phyloP scores from a whole-genome alignment of 345 rosid species.

The Ailanthus altissimus region DNA sequence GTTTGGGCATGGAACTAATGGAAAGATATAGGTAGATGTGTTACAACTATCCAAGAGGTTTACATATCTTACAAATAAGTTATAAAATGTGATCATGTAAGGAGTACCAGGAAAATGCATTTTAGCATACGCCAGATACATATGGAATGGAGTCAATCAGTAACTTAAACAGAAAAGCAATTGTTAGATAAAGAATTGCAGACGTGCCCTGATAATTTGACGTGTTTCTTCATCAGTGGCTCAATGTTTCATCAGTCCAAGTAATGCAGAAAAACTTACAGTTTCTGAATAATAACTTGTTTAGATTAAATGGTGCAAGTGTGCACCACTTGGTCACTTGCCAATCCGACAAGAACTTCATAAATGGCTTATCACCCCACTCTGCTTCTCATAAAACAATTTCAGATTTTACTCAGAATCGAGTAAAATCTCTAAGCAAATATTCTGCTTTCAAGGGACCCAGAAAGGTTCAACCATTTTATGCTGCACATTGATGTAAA shows the following conservation, averaged over 20 bases:
- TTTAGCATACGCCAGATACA: not conserved
- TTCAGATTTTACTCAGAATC: not conserved
- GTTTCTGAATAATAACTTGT: not conserved
- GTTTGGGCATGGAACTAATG: not conserved
- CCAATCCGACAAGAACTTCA: not conserved
- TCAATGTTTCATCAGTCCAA: not conserved
- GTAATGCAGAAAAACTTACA: not conserved
- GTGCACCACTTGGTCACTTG: not conserved
- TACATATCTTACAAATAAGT: not conserved
- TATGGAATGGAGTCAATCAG: not conserved
- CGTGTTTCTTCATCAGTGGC: not conserved
- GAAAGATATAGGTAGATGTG: not conserved
- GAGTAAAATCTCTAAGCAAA: not conserved
- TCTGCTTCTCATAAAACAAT: not conserved
- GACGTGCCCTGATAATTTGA: not conserved
- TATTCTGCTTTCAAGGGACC: not conserved
- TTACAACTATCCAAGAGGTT: not conserved
- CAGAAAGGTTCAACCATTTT: not conserved
- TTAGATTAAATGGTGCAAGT: not conserved
- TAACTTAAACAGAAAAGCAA: not conserved
- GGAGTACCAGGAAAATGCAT: not conserved
- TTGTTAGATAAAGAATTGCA: constrained; percentile 1
- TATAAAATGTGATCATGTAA: not conserved
- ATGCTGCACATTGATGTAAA: not conserved
- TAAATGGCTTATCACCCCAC: not conserved